phyloP scores from a whole-genome alignment of 306 rosid species.

The Vigna hirtella region DNA sequence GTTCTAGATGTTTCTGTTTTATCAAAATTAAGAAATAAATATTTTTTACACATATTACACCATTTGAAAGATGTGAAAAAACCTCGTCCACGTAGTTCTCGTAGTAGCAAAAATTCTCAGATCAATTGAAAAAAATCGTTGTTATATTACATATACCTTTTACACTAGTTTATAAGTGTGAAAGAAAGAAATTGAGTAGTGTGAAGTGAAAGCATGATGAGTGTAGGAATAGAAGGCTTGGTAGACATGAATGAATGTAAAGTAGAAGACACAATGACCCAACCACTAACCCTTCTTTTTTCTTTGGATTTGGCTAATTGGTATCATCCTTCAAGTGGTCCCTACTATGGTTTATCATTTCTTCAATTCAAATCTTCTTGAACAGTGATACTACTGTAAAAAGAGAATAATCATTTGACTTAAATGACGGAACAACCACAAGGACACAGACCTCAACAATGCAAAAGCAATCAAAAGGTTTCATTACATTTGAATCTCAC shows the following conservation, averaged over 20 bases:
- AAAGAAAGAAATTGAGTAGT: neutral
- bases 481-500: slow-evolving; percentile 22
- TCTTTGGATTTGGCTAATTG: slow-evolving; percentile 11
- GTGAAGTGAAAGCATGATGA: slow-evolving; percentile 28
- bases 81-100: too few species aligned
- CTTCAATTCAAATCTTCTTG: slow-evolving; percentile 24
- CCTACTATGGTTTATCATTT: slow-evolving; percentile 11
- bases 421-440: neutral
- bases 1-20: neutral
- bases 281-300: neutral
- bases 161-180: too few species aligned
- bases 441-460: neutral
- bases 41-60: neutral
- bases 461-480: neutral
- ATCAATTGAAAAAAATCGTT: too few species aligned
- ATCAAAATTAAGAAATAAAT: neutral
- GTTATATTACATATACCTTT: too few species aligned
- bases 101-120: too few species aligned
- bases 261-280: slow-evolving; percentile 38
- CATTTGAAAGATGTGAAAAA: too few species aligned
- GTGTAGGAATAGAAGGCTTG: neutral
- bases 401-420: neutral
- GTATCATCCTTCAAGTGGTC: neutral
- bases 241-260: neutral
- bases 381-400: neutral